These are phyloP conservation scores for Pseudogymnoascus sp. DNA, from an alignment of 2,329 filamentous ascomycete genomes.

Conservation along the genomic window DNA sequence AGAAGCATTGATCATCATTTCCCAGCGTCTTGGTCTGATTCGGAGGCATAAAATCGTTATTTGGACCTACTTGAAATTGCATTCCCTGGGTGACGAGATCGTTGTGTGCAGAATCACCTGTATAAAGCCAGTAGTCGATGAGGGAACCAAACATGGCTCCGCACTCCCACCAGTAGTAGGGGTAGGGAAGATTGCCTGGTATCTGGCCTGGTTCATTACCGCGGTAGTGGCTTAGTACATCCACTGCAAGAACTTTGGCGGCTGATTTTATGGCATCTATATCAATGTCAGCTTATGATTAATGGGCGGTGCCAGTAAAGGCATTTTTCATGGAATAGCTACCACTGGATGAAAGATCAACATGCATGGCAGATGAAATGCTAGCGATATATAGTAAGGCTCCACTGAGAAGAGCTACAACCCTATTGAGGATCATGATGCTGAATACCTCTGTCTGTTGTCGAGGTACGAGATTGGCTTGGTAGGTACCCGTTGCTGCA, in stretches of 20 bases:
- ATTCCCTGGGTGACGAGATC: conserved; percentile 57
- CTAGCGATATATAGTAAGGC: not conserved
- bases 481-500: not conserved
- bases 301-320: not conserved
- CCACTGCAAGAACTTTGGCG: conserved; percentile 31
- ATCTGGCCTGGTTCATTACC: conserved; percentile 42
- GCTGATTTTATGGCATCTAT: conserved; percentile 28
- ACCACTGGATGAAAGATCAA: not conserved
- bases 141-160: conserved; percentile 65
- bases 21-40: conserved; percentile 62
- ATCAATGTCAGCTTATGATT: not conserved
- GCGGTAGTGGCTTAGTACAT: conserved; percentile 43
- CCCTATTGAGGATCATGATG: not conserved
- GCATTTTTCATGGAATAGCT: not conserved
- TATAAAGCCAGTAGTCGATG: conserved; percentile 81
- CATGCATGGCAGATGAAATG: not conserved
- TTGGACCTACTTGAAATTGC: conserved; percentile 63
- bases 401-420: not conserved
- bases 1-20: conserved; percentile 70
- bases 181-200: conserved; percentile 43
- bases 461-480: not conserved
- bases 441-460: not conserved
- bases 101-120: conserved; percentile 64
- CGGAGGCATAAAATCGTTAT: conserved; percentile 68
- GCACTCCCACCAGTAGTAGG: conserved; percentile 56